These are phyloP conservation scores for Podospora conica DNA, from an alignment of 495 filamentous ascomycete species.

Conservation along the genomic window DNA sequence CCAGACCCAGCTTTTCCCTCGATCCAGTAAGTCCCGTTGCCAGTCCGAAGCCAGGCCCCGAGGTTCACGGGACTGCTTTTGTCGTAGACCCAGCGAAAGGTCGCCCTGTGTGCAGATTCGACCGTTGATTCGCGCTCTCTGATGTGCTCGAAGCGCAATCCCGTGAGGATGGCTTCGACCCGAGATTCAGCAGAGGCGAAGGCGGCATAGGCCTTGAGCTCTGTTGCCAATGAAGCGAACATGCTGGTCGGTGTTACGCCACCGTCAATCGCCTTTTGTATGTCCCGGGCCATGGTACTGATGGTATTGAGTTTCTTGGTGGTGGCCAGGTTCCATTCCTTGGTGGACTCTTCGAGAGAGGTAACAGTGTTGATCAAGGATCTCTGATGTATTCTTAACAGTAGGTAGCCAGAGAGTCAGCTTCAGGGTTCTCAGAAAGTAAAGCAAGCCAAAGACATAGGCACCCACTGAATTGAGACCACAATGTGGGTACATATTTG, in stretches of 20 bases:
- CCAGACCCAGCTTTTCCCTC: constrained; percentile 10
- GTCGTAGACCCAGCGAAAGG: not conserved
- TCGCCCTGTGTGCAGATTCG: not conserved
- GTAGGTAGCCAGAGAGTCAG: too few relatives aligned
- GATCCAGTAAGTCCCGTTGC: constrained; percentile 8
- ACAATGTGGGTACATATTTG: not conserved
- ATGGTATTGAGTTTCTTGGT: not conserved
- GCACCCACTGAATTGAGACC: not conserved
- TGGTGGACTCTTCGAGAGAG: not conserved
- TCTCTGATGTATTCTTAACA: not conserved
- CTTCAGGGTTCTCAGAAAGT: not conserved
- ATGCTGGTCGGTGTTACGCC: not conserved
- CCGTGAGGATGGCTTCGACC: not conserved
- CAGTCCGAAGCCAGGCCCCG: not conserved
- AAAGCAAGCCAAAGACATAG: not conserved
- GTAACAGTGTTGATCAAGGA: not conserved
- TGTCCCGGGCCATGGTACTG: not conserved
- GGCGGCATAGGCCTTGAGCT: not conserved
- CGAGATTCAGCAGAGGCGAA: not conserved
- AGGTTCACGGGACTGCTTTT: not conserved
- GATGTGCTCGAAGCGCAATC: not conserved
- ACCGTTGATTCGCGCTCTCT: not conserved
- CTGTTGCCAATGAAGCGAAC: not conserved
- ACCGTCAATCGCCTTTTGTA: too few relatives aligned
- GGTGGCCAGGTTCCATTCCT: not conserved